Conservation (phyloP, 495 filamentous ascomycete species). For the Hypoxylon fragiforme region DNA sequence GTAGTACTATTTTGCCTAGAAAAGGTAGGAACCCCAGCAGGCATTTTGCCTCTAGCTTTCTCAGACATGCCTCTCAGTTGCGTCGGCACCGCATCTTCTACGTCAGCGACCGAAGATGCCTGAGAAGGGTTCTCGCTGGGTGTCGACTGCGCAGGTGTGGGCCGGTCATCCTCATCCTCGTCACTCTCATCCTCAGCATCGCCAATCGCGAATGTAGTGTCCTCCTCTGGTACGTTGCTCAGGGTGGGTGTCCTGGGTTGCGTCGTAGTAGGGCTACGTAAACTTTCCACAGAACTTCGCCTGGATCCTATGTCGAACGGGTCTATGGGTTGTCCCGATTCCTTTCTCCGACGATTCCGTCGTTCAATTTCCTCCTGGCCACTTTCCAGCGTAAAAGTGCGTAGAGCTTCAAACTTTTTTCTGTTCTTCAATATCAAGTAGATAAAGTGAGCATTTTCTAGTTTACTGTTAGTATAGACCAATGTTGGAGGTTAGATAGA, state of each 20-base stretch:
- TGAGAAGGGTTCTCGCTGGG: slow-evolving; percentile 71
- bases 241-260: slow-evolving; percentile 63
- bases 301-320: slow-evolving; percentile 52
- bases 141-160: slow-evolving; percentile 71
- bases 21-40: slow-evolving; percentile 79
- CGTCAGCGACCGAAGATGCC: slow-evolving; percentile 70
- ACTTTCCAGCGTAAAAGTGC: slow-evolving; percentile 92
- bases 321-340: slow-evolving; percentile 53
- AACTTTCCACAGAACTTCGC: slow-evolving; percentile 69
- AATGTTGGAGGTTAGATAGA: background rate
- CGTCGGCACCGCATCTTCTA: slow-evolving; percentile 81
- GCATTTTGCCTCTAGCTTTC: slow-evolving; percentile 95
- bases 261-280: slow-evolving; percentile 63
- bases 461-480: slow-evolving; percentile 32
- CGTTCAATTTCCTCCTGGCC: slow-evolving; percentile 92
- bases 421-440: slow-evolving; percentile 77
- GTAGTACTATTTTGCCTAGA: slow-evolving; percentile 91
- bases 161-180: slow-evolving; percentile 63
- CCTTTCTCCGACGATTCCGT: slow-evolving; percentile 73
- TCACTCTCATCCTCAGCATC: slow-evolving; percentile 82
- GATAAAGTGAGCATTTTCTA: slow-evolving; percentile 83
- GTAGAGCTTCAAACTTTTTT: slow-evolving; percentile 84
- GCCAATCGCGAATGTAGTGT: slow-evolving; percentile 82
- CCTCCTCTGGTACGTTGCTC: slow-evolving; percentile 79
- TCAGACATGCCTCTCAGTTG: slow-evolving; percentile 97